A percentile compares a stretch with the other conserved stretches of the same genome.
phyloP scores from a whole-genome alignment of 805 yeast species.

The Crinitomyces ghanaensis region DNA sequence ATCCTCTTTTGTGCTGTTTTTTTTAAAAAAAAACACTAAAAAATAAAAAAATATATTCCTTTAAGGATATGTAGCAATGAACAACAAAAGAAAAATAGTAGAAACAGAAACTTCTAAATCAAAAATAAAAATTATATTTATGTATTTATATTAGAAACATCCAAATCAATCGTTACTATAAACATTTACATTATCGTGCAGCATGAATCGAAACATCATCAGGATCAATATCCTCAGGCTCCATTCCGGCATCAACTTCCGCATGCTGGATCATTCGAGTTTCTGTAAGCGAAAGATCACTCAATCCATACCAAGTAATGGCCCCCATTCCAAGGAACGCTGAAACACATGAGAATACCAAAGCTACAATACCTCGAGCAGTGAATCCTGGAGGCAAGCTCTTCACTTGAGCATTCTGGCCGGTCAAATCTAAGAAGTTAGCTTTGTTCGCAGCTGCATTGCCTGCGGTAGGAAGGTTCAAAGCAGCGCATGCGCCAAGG shows the following conservation, averaged over 20 bases:
- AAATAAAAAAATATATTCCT: too few species aligned
- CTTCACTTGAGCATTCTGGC: conserved; percentile 59
- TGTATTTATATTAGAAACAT: too few species aligned
- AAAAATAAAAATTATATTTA: too few species aligned
- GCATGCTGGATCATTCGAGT: conserved; percentile 44
- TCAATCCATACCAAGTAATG: conserved; percentile 74
- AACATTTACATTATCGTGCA: too few species aligned
- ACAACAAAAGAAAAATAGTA: too few species aligned
- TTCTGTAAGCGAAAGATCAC: conserved; percentile 66
- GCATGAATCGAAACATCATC: conserved; percentile 19
- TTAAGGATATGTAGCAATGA: too few species aligned
- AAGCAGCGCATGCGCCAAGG: conserved; percentile 46
- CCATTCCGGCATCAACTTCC: conserved; percentile 31
- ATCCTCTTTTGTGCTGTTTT: too few species aligned
- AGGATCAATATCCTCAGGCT: conserved; percentile 30
- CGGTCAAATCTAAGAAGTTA: conserved; percentile 51
- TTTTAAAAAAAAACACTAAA: too few species aligned
- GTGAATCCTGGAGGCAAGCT: conserved; percentile 83
- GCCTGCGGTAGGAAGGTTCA: conserved; percentile 46
- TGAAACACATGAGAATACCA: conserved; percentile 79
- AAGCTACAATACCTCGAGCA: conserved; percentile 86
- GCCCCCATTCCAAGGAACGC: conserved; percentile 73
- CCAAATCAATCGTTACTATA: too few species aligned
- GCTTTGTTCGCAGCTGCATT: conserved; percentile 84
- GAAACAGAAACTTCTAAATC: too few species aligned